Evolutionary conservation across 2,329 filamentous ascomycete species (phyloP).

Genomic region (Penicillium verrucosum): DNA sequence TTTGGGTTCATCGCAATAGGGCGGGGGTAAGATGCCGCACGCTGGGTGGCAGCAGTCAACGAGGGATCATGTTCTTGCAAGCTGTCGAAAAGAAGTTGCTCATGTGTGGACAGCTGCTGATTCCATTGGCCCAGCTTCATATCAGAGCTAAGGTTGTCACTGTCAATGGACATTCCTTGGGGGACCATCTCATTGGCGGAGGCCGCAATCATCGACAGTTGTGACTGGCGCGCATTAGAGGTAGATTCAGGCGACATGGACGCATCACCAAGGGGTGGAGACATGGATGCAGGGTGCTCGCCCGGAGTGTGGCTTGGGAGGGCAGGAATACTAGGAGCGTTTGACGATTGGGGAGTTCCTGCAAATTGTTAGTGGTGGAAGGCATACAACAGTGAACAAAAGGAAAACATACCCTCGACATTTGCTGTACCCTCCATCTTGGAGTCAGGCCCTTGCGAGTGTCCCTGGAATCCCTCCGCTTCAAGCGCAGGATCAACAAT

Average conservation of each 20-base stretch:
- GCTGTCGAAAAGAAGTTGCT: conserved; percentile 41
- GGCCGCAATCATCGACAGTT: conserved; percentile 46
- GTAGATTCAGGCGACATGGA: conserved; percentile 37
- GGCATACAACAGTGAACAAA: neutral
- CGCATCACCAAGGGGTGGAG: conserved; percentile 32
- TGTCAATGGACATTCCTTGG: conserved; percentile 36
- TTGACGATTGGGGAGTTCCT: conserved; percentile 33
- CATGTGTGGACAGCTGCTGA: conserved; percentile 38
- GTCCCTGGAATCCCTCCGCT: conserved; percentile 39
- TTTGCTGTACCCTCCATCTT: conserved; percentile 15
- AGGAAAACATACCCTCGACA: conserved; percentile 12
- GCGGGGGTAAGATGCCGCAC: conserved; percentile 39
- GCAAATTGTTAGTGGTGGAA: conserved; percentile 14
- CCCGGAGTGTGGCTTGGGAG: conserved; percentile 31
- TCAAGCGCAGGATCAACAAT: conserved; percentile 45
- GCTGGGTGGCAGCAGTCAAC: conserved; percentile 39
- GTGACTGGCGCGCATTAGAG: conserved; percentile 40
- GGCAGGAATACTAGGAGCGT: conserved; percentile 31
- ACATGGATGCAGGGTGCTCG: conserved; percentile 35
- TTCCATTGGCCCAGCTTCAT: conserved; percentile 35
- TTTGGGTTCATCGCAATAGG: conserved; percentile 45
- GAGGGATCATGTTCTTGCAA: conserved; percentile 40
- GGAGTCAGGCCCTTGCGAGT: conserved; percentile 24
- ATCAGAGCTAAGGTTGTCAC: conserved; percentile 29
- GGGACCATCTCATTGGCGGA: conserved; percentile 47